phyloP scores from a whole-genome alignment of 306 rosid genomes.

The Trifolium fragiferum region DNA sequence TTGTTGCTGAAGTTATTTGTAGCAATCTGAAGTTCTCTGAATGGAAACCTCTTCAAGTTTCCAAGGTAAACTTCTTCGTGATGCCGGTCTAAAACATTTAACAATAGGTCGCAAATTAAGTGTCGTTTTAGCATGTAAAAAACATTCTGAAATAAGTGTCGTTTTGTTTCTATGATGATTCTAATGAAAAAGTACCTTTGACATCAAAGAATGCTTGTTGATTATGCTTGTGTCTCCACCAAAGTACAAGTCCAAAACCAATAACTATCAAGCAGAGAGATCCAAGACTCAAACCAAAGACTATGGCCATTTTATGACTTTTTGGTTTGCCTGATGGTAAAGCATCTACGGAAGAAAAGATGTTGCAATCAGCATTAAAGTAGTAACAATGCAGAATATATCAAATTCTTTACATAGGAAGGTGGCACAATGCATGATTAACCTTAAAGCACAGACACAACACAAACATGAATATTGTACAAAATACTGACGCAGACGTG shows the following conservation, averaged over 20 bases:
- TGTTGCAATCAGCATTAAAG: conserved; percentile 43
- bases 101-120: not conserved
- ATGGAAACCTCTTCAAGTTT: conserved; percentile 59
- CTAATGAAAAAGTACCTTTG: conserved; percentile 58
- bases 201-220: conserved; percentile 83
- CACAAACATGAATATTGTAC: not conserved
- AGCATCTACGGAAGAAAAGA: conserved; percentile 61
- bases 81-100: conserved; percentile 38
- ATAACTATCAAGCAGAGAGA: conserved; percentile 78
- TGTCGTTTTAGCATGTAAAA: no score
- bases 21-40: conserved; percentile 55
- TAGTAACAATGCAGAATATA: not conserved
- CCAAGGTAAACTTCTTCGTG: conserved; percentile 60
- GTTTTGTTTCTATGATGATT: not conserved
- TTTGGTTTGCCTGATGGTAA: conserved; percentile 59
- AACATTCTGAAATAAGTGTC: no score
- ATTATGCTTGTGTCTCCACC: conserved; percentile 84
- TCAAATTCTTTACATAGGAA: no score
- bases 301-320: conserved; percentile 78
- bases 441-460: no score
- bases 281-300: conserved; percentile 86
- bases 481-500: no score
- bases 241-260: conserved; percentile 73
- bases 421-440: no score
- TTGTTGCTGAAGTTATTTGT: conserved; percentile 60